phyloP scores from a whole-genome alignment of 805 yeast species.

The Ogataea siamensis region DNA sequence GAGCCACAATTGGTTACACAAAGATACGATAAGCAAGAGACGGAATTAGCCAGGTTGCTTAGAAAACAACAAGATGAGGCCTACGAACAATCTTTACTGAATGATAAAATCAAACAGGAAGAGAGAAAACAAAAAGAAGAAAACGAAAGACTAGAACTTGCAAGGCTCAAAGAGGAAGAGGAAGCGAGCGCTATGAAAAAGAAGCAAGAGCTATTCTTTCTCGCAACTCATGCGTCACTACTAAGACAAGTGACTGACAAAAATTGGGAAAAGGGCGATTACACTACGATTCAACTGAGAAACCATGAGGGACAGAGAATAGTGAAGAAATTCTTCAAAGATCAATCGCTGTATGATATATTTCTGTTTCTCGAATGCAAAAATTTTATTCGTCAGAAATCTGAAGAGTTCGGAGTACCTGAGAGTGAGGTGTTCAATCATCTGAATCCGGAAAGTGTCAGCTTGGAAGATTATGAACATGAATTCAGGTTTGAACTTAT shows the following conservation, averaged over 20 bases:
- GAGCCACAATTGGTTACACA: slow-evolving; percentile 61
- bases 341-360: slow-evolving; percentile 43
- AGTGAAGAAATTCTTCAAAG: slow-evolving; percentile 42
- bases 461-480: slow-evolving; percentile 18
- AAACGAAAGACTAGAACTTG: slow-evolving; percentile 21
- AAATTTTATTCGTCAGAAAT: slow-evolving; percentile 22
- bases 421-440: slow-evolving; percentile 15
- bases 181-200: slow-evolving; percentile 14
- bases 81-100: slow-evolving; percentile 56
- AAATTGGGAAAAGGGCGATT: slow-evolving; percentile 30
- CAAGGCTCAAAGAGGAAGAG: slow-evolving; percentile 18
- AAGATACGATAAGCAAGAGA: slow-evolving; percentile 58
- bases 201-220: slow-evolving; percentile 24
- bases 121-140: slow-evolving; percentile 36
- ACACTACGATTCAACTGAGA: slow-evolving; percentile 50
- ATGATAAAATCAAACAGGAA: slow-evolving; percentile 53
- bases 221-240: slow-evolving; percentile 17
- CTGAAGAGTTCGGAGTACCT: slow-evolving; percentile 7
- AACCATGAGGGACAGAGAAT: slow-evolving; percentile 52
- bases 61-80: slow-evolving; percentile 67
- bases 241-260: slow-evolving; percentile 11
- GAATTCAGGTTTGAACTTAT: slow-evolving; percentile 34
- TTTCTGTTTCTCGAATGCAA: slow-evolving; percentile 49
- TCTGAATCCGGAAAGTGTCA: slow-evolving; percentile 11
- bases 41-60: slow-evolving; percentile 54